A percentile compares a stretch with the other conserved stretches of the same genome.
Evolutionary conservation across 192 early-diverging fungal species (phyloP).

Genomic region (Coemansia sp.): DNA sequence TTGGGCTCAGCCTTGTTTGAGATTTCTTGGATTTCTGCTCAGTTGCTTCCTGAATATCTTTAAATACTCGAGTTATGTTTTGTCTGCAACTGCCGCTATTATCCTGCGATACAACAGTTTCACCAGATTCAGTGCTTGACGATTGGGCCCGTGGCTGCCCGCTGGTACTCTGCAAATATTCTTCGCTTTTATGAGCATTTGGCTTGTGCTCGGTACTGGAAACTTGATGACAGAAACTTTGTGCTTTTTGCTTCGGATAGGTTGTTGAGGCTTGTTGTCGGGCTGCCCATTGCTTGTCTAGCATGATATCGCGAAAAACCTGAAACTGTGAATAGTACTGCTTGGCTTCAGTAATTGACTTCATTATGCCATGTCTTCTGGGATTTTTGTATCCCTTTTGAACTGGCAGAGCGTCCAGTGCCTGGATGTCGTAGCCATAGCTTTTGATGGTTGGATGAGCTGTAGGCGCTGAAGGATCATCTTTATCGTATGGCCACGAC

Average conservation of each 20-base stretch:
- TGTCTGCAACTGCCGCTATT: not conserved
- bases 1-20: conserved; percentile 1
- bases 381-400: conserved; percentile 11
- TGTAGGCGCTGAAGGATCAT: conserved; percentile 20
- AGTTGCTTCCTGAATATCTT: not conserved
- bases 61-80: not conserved
- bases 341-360: conserved; percentile 11
- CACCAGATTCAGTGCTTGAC: conserved; percentile 16
- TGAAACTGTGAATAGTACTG: conserved; percentile 36
- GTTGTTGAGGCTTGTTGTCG: not conserved
- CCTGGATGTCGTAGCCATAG: conserved; percentile 29
- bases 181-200: not conserved
- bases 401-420: conserved; percentile 27
- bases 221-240: too few species aligned
- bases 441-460: conserved; percentile 14
- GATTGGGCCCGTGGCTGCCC: conserved; percentile 1
- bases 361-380: not conserved
- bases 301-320: conserved; percentile 37
- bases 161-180: not conserved
- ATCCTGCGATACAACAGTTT: conserved; percentile 9
- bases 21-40: not conserved
- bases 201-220: not conserved
- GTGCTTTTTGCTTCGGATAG: too few species aligned
- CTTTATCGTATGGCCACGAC: conserved; percentile 29
- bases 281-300: conserved; percentile 16